phyloP scores from a whole-genome alignment of 1,284 basidiomycete genomes.

The Ceratobasidium sp. region DNA sequence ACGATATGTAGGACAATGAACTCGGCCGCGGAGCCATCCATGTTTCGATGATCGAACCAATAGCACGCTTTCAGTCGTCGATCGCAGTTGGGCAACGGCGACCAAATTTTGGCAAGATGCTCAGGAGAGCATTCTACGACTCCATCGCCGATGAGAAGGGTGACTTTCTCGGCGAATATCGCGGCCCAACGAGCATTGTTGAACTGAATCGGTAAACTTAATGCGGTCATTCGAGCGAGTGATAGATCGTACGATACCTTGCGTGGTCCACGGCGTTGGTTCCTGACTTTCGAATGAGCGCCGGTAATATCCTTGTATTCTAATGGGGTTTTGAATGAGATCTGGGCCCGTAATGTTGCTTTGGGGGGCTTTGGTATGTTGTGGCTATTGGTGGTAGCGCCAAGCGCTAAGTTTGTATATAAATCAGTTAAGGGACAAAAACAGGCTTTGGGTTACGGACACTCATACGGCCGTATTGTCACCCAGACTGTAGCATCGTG shows the following conservation, averaged over 20 bases:
- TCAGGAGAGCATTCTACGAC: conserved; percentile 5
- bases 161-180: conserved; percentile 9
- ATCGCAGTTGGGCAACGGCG: conserved; percentile 9
- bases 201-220: no score
- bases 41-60: background rate
- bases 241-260: background rate
- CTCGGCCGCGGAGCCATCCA: conserved; percentile 10
- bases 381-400: no score
- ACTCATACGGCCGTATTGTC: no score
- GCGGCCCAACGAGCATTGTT: background rate
- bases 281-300: background rate
- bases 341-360: no score
- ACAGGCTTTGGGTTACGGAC: no score
- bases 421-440: no score
- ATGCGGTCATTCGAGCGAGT: no score
- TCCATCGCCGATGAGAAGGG: conserved; percentile 11
- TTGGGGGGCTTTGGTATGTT: no score
- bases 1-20: conserved; percentile 14
- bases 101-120: conserved; percentile 27
- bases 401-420: no score
- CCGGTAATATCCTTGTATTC: background rate
- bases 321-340: background rate
- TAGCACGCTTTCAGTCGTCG: conserved; percentile 23
- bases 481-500: no score
- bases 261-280: background rate